Conservation (phyloP, 345 rosid species). For the Brassica rapa region DNA sequence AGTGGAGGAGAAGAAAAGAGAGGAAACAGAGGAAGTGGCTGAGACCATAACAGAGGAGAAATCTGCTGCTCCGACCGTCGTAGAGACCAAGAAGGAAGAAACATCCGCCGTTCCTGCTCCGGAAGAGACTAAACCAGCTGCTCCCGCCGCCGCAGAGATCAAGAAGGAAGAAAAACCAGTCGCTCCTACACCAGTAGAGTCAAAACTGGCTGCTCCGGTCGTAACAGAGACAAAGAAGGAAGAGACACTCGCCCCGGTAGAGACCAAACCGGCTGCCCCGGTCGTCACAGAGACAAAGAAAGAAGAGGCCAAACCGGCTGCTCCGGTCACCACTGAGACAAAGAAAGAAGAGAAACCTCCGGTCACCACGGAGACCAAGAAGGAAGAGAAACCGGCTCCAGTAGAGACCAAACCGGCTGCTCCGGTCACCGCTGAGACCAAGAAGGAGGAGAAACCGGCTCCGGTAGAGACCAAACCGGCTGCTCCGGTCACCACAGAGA, state of each 20-base stretch:
- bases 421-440: slow-evolving; percentile 6
- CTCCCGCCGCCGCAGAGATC: neutral
- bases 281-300: slow-evolving; percentile 18
- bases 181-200: neutral
- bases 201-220: neutral
- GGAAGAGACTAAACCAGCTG: slow-evolving; percentile 7
- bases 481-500: slow-evolving; percentile 10
- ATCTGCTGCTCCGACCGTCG: neutral
- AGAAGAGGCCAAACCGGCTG: slow-evolving; percentile 24
- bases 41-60: slow-evolving; percentile 30
- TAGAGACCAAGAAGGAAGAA: slow-evolving; percentile 23
- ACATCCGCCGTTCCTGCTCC: neutral
- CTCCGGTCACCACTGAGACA: neutral
- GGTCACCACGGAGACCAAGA: slow-evolving; percentile 20
- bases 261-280: slow-evolving; percentile 10
- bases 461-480: slow-evolving; percentile 21
- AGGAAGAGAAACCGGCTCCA: slow-evolving; percentile 17
- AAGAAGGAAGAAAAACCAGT: neutral
- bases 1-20: slow-evolving; percentile 25
- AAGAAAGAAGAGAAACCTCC: slow-evolving; percentile 20
- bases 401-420: slow-evolving; percentile 17
- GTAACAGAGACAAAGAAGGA: slow-evolving; percentile 26
- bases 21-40: slow-evolving; percentile 23
- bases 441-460: slow-evolving; percentile 22
- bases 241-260: slow-evolving; percentile 21